Conservation (phyloP, 441 rosid species). For the Biscutella laevigata region DNA sequence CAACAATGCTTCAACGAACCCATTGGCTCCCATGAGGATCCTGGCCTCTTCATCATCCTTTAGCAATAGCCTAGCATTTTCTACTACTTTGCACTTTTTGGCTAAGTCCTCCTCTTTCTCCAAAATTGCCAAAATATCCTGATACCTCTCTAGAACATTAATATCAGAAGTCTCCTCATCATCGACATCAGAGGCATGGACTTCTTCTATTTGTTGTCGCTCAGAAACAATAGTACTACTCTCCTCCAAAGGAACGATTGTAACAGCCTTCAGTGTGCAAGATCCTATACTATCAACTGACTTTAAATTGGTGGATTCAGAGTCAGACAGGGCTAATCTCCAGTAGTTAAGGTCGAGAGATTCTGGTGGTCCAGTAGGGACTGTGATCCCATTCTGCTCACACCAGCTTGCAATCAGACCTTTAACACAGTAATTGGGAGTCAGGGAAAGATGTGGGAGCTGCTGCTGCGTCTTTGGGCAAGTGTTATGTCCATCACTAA, state of each 20-base stretch:
- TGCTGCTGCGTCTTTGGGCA: conserved; percentile 96
- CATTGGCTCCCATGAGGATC: conserved; percentile 77
- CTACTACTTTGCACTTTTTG: conserved; percentile 52
- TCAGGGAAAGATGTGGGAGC: conserved; percentile 71
- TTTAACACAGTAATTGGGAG: conserved; percentile 96
- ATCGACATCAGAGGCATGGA: conserved; percentile 22
- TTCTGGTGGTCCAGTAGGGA: conserved; percentile 73
- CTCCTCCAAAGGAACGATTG: conserved; percentile 74
- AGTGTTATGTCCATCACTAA: conserved; percentile 78
- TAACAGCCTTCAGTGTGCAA: conserved; percentile 43
- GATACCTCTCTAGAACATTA: conserved; percentile 38
- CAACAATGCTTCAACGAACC: conserved; percentile 71
- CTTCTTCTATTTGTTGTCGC: conserved; percentile 33
- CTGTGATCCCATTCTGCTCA: conserved; percentile 75
- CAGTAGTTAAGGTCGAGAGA: conserved; percentile 83
- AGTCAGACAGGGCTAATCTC: conserved; percentile 71
- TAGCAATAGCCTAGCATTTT: conserved; percentile 60
- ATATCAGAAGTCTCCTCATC: conserved; percentile 36
- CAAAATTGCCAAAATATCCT: conserved; percentile 44
- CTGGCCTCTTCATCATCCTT: conserved; percentile 95
- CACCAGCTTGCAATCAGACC: conserved; percentile 97
- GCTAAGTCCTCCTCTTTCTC: conserved; percentile 44
- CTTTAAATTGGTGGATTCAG: conserved; percentile 58
- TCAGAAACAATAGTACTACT: conserved; percentile 42
- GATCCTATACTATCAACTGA: conserved; percentile 43